Conservation (phyloP, 805 yeast genomes). For the Candida montana region DNA sequence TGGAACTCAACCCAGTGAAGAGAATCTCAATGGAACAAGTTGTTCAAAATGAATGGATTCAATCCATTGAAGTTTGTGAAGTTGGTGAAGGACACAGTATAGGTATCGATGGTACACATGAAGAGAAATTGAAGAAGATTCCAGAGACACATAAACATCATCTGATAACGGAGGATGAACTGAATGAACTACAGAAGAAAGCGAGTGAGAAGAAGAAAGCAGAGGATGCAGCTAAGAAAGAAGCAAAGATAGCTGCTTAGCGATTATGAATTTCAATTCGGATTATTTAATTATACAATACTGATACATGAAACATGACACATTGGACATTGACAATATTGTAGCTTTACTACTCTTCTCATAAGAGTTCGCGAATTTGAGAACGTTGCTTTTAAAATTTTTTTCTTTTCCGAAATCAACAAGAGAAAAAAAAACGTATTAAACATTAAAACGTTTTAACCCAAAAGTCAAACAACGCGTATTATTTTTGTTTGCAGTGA, state of each 20-base stretch:
- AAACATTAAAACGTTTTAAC: too few relatives aligned
- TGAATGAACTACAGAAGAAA: conserved; percentile 36
- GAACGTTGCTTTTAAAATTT: conserved; percentile 1
- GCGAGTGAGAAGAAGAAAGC: conserved; percentile 23
- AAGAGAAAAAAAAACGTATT: too few relatives aligned
- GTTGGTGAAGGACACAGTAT: conserved; percentile 13
- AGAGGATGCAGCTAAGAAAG: conserved; percentile 1
- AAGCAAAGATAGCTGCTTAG: conserved; percentile 3
- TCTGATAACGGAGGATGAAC: conserved; percentile 61
- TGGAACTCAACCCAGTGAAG: conserved; percentile 49
- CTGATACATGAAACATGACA: not conserved
- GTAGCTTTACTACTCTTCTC: too few relatives aligned
- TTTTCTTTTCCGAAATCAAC: not conserved
- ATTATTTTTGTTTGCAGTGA: not conserved
- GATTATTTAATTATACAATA: not conserved
- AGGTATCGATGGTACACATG: conserved; percentile 5
- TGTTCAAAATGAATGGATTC: conserved; percentile 50
- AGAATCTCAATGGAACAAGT: conserved; percentile 59
- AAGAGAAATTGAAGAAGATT: conserved; percentile 20
- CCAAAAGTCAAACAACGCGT: not conserved
- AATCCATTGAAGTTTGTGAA: conserved; percentile 50
- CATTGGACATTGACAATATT: not conserved
- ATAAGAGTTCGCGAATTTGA: not conserved
- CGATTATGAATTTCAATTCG: not conserved
- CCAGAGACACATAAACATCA: conserved; percentile 55